Evolutionary conservation across 2,329 filamentous ascomycete species (phyloP), one percentile per base, ranked within the genome.

Genomic region (Cladosporium oxysporum): DNA sequence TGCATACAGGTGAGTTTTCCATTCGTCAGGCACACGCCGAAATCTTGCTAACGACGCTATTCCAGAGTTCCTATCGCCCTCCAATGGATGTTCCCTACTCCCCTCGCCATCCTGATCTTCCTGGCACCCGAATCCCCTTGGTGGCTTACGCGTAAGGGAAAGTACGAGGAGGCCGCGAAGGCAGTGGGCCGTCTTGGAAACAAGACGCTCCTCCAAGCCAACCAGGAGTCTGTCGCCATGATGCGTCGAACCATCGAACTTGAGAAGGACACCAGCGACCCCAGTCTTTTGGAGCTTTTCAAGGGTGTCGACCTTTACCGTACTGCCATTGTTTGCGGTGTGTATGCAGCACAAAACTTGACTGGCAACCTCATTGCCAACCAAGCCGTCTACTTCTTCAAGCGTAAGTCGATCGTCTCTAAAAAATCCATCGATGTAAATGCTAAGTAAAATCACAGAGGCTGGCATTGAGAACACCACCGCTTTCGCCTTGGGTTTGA

Each of bases 301-400:
- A 85, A 83, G 68, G 85, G 85, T 64, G 83, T 81, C 52, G 85
- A 88, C 71, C 78, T 76, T 52, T 81, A 83, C 77, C 81, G 85
- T 67, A 85, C 86, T 31, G 71, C 83, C 67, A 84, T 86, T 72
- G 82, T 85, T 16, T 87, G 84, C 67, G 80, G 80, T 78, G 82
- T 87, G 23, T 88, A 87, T 74, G 82, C 83, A 2, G 81, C 85
- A 33, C 86, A 88, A 76, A 87, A 88, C 70, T 77, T 88, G n/a
- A 84, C 85, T 5, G 86, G 86, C 68, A 88, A 88, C 70, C 78
- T 88, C 57, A 86, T 88, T 66, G 86, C 87, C 71, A 88, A 88
- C 70, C 86, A 88, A 72, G 85, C 86, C 23, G 83, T 85, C 37
- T 88, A 83, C 73, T 88, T 88, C 76, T 89, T 88, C 73, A 79